A percentile compares a stretch with the other conserved stretches of the same genome.
These are phyloP conservation scores for Cryptococcus hybrid DNA, from an alignment of 1,284 basidiomycete genomes.

Conservation along the genomic window DNA sequence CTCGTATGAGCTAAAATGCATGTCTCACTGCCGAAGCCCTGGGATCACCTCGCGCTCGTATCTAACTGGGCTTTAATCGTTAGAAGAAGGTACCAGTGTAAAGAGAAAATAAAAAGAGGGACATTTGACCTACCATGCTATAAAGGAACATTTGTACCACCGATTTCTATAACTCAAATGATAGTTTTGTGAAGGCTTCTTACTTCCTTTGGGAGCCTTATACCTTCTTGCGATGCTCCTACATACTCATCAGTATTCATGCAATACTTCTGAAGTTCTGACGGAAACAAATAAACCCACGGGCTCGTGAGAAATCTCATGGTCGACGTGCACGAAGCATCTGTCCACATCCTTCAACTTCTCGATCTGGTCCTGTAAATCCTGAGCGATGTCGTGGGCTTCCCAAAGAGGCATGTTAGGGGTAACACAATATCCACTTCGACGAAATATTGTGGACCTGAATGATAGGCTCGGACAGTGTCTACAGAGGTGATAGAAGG, in stretches of 20 bases:
- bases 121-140: too few species aligned
- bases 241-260: neutral
- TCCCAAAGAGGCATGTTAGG: slow-evolving; percentile 84
- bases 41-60: too few species aligned
- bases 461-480: slow-evolving; percentile 81
- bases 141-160: too few species aligned
- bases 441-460: slow-evolving; percentile 76
- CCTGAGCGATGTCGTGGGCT: slow-evolving; percentile 89
- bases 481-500: slow-evolving; percentile 83
- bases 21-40: too few species aligned
- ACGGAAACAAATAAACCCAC: slow-evolving; percentile 23
- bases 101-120: too few species aligned
- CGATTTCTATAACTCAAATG: too few species aligned
- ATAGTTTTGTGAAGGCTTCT: too few species aligned
- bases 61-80: too few species aligned
- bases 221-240: slow-evolving; percentile 38
- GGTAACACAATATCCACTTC: slow-evolving; percentile 95
- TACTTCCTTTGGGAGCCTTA: slow-evolving; percentile 1
- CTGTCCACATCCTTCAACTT: slow-evolving; percentile 85
- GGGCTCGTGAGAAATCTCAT: slow-evolving; percentile 73
- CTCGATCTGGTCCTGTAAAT: slow-evolving; percentile 92
- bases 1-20: too few species aligned
- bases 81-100: too few species aligned
- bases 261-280: neutral
- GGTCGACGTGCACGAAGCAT: slow-evolving; percentile 91